phyloP scores from a whole-genome alignment of 768 basidiomycete species.

The Trametopsis cervina region DNA sequence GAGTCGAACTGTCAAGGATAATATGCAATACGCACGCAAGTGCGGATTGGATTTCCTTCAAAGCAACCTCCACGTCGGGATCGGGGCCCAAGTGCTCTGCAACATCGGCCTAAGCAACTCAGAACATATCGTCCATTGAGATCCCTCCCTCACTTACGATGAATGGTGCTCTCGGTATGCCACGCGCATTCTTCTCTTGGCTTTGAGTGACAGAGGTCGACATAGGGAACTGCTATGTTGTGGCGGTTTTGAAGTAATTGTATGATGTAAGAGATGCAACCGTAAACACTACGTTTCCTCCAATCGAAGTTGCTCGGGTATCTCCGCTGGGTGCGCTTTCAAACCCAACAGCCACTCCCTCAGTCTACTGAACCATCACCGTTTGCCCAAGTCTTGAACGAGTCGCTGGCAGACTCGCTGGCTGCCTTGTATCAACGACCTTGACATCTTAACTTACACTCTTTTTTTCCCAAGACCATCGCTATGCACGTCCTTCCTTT shows the following conservation, averaged over 20 bases:
- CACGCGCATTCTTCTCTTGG: slow-evolving; percentile 71
- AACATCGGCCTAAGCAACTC: slow-evolving; percentile 62
- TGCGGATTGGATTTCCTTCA: slow-evolving; percentile 85
- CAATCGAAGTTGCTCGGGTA: too few species aligned
- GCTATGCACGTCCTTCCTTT: slow-evolving; percentile 64
- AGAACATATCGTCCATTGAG: background rate
- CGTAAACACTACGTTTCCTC: too few species aligned
- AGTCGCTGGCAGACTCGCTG: slow-evolving; percentile 23
- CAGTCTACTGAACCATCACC: too few species aligned
- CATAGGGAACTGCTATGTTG: too few species aligned
- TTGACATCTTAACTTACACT: slow-evolving; percentile 4
- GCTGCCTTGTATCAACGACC: slow-evolving; percentile 15
- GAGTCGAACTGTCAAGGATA: background rate
- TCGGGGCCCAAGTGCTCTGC: slow-evolving; percentile 78
- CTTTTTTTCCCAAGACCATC: slow-evolving; percentile 26
- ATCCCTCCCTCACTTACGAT: slow-evolving; percentile 44
- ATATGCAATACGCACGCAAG: slow-evolving; percentile 63
- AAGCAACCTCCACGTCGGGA: slow-evolving; percentile 66
- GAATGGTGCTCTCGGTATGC: slow-evolving; percentile 94
- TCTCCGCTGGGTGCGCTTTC: too few species aligned
- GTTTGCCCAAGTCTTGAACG: background rate
- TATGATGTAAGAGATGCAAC: too few species aligned
- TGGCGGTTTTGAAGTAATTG: too few species aligned
- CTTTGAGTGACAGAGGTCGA: slow-evolving; percentile 3
- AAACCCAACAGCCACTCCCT: too few species aligned